phyloP scores from a whole-genome alignment of 495 filamentous ascomycete species.

The Xanthoparmelia taractica region DNA sequence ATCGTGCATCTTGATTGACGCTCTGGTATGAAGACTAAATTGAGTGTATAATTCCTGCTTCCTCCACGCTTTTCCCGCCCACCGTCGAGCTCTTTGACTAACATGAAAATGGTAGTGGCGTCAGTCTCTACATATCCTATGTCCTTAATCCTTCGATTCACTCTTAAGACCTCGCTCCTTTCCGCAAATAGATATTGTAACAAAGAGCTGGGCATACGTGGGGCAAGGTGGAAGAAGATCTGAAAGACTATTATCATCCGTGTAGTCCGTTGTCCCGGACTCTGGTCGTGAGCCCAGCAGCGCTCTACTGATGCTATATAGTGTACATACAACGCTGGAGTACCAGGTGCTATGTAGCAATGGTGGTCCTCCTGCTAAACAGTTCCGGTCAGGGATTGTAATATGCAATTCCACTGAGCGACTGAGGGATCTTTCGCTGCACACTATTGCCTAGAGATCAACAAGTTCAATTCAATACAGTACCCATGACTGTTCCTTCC shows the following conservation, averaged over 20 bases:
- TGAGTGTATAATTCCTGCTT: background rate
- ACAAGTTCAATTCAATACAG: too few relatives aligned
- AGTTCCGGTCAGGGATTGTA: too few relatives aligned
- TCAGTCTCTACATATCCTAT: background rate
- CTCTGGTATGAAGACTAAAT: background rate
- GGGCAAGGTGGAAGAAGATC: too few relatives aligned
- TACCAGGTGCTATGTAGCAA: background rate
- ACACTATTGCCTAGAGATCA: too few relatives aligned
- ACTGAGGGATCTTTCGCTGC: background rate
- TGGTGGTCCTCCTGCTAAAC: too few relatives aligned
- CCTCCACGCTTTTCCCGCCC: background rate
- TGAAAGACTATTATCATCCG: too few relatives aligned
- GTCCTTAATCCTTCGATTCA: background rate
- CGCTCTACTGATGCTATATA: background rate
- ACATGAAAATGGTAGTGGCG: background rate
- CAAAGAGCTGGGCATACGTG: background rate
- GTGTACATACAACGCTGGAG: background rate
- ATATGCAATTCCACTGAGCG: background rate
- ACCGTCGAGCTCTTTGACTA: background rate
- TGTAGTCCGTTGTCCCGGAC: too few relatives aligned
- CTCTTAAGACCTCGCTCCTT: background rate
- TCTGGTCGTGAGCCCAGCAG: background rate
- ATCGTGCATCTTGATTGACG: too few relatives aligned
- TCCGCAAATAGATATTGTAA: too few relatives aligned
- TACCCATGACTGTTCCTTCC: too few relatives aligned